Base-by-base conservation (phyloP, 2,329 filamentous ascomycete species). In the Coleophoma crateriformis region DNA sequence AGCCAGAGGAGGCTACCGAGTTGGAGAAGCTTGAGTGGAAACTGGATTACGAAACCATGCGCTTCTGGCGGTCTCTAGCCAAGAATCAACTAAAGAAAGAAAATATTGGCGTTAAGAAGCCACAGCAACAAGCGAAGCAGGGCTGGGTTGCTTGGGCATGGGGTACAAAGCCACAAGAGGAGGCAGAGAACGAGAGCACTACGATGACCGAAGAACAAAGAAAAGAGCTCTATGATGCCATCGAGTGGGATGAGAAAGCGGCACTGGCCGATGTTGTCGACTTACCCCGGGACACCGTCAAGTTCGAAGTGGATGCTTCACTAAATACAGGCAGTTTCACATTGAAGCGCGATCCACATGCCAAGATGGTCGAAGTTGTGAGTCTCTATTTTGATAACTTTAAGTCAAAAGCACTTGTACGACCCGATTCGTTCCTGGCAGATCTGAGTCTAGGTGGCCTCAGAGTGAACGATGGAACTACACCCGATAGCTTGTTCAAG, bases 191-290 rank as follows among this genome's bases (percentile, higher is more conserved):
- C 41, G 87, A 95, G 58, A 87, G 91, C 54, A 88, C 85, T 0
- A 82, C 90, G 52, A 95, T 99, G 78, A 95, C 89, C 0, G 94
- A 99, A 54, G 85, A 97, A 67, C 91, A 99, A 66, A 85, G 92
- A 39, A 90, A 97, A 66, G 92, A 99, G 68, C 79, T 99, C 10
- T 99, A 97, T 67, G 87, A 95, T 59, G 95, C 90, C 45, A 99
- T 99, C 61, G 94, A 97, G 61, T 99, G 92, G 85, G 89, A 99
- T 54, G 94, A 99, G 68, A 97, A 96, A 73, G 85, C 91, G 52
- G 88, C 87, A 2, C 78, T 99, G 37, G 78, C 90, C 0, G 90
- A 96, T 58, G 85, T 87, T 39, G 85, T 99, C 3, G 94, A 99
- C 59, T 76, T 90, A 33, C 95, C 95, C 0, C 82, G 88, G 48